Percentiles rank a stretch among this genome's conserved stretches.
phyloP scores from a whole-genome alignment of 2,329 filamentous ascomycete genomes.

The Fusarium circinatum region DNA sequence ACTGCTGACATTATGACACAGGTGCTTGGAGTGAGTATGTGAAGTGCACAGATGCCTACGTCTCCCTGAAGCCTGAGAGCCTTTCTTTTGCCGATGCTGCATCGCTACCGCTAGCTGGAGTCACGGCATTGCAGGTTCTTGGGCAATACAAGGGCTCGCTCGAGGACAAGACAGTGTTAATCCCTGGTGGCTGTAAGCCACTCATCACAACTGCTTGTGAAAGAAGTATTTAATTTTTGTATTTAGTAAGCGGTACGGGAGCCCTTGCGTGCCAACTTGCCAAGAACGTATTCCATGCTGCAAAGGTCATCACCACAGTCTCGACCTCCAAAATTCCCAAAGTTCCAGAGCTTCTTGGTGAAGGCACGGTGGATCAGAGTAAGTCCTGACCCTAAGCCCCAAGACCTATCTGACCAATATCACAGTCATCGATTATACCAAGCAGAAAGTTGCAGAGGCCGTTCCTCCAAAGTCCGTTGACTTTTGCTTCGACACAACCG shows the following conservation, averaged over 20 bases:
- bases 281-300: not conserved
- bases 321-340: not conserved
- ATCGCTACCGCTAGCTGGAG: not conserved
- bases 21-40: not conserved
- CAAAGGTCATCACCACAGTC: not conserved
- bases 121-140: not conserved
- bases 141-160: not conserved
- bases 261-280: not conserved
- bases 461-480: not conserved
- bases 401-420: rapidly evolving
- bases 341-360: not conserved
- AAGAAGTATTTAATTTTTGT: rapidly evolving
- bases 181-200: not conserved
- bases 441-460: rapidly evolving
- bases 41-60: not conserved
- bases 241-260: not conserved
- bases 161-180: not conserved
- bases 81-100: not conserved
- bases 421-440: not conserved
- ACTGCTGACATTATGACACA: not conserved
- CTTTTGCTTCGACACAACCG: not conserved
- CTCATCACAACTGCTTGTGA: rapidly evolving
- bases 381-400: rapidly evolving
- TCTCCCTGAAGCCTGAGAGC: not conserved
- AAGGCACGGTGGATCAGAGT: not conserved